Evolutionary conservation across 345 rosid species (phyloP).

Genomic region (Linum lewisii): DNA sequence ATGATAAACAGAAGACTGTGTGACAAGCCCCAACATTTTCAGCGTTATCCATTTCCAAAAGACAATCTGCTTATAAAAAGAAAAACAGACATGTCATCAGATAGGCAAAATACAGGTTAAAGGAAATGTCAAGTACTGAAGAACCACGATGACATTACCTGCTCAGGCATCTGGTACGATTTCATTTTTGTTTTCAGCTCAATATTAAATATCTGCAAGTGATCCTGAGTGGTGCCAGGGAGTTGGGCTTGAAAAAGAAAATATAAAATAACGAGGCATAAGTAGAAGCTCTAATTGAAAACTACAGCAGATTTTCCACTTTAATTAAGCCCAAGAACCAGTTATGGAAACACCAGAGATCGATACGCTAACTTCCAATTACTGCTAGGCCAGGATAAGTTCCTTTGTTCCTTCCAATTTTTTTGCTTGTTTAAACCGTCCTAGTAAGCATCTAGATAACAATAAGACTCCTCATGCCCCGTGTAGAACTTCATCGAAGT

Average conservation of each 20-base stretch:
- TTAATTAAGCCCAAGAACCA: neutral
- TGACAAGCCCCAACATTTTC: slow-evolving; percentile 89
- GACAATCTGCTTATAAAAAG: slow-evolving; percentile 44
- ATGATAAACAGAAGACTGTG: slow-evolving; percentile 82
- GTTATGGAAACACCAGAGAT: neutral
- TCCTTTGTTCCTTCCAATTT: neutral
- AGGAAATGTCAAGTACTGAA: neutral
- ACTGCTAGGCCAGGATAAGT: neutral
- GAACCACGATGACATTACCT: slow-evolving; percentile 31
- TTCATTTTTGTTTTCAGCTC: slow-evolving; percentile 93
- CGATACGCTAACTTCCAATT: neutral
- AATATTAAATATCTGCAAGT: slow-evolving; percentile 94
- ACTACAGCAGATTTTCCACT: neutral
- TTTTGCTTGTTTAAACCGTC: too few relatives aligned
- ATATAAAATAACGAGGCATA: neutral
- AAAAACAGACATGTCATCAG: slow-evolving; percentile 1
- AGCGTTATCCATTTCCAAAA: slow-evolving; percentile 99
- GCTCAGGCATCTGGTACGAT: slow-evolving; percentile 98
- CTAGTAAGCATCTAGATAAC: too few relatives aligned
- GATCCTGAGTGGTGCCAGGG: slow-evolving; percentile 93
- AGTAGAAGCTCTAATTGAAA: neutral
- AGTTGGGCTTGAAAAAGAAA: slow-evolving; percentile 69
- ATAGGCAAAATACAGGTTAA: neutral
- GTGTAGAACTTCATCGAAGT: neutral
- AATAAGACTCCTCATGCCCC: too few relatives aligned